A percentile compares a stretch with the other conserved stretches of the same genome.
Conservation (phyloP, 208 protist genomes). For the Trypanosoma caninum region DNA sequence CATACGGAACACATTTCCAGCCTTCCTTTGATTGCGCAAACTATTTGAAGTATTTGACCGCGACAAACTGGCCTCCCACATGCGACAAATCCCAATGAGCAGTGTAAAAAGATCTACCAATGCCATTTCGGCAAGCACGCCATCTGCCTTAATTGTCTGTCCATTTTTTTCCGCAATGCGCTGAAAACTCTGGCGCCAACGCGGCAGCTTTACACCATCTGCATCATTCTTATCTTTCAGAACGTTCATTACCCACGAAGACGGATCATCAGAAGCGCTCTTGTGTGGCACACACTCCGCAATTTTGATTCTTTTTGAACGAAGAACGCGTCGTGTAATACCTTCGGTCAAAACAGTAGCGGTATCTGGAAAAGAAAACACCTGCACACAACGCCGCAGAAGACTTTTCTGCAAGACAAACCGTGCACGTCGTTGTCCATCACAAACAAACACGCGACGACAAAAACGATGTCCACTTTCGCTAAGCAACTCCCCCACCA, state of each 20-base stretch:
- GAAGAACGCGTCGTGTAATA: slow-evolving; percentile 33
- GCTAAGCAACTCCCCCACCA: slow-evolving; percentile 47
- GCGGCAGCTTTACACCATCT: background rate
- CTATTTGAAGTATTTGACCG: no score
- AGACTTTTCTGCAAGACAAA: slow-evolving; percentile 53
- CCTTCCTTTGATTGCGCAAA: no score
- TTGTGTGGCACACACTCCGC: slow-evolving; percentile 35
- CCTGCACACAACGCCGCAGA: slow-evolving; percentile 39
- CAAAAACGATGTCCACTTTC: slow-evolving; percentile 63
- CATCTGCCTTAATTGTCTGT: slow-evolving; percentile 44
- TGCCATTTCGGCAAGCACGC: slow-evolving; percentile 26
- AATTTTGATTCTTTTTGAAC: slow-evolving; percentile 35
- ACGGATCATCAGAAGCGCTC: slow-evolving; percentile 3
- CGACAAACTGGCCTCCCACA: slow-evolving; percentile 29
- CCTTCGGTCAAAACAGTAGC: slow-evolving; percentile 38
- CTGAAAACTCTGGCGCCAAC: background rate
- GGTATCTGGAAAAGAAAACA: slow-evolving; percentile 45
- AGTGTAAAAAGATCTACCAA: slow-evolving; percentile 45
- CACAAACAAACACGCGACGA: slow-evolving; percentile 52
- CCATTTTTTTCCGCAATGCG: slow-evolving; percentile 41
- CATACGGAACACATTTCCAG: background rate
- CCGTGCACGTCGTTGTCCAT: slow-evolving; percentile 38
- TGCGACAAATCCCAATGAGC: slow-evolving; percentile 37
- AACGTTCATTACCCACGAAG: slow-evolving; percentile 40
- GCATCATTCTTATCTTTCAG: slow-evolving; percentile 10